Base-by-base conservation (phyloP, 345 rosid species). In the Clausena lansium region DNA sequence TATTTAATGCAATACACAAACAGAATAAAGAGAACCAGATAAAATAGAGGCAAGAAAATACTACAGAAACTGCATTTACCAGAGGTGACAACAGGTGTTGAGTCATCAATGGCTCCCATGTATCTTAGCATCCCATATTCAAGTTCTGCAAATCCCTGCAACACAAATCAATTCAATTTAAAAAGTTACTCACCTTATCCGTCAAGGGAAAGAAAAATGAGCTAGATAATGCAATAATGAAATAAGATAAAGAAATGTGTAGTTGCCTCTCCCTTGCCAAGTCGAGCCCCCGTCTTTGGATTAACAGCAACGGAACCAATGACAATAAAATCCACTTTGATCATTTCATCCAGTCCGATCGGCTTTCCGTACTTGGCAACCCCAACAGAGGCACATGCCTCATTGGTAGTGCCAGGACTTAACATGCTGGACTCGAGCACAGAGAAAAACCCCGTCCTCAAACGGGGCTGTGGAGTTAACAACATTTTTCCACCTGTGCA, bases 101-200 rank as follows among this genome's bases (percentile, higher is more conserved):
- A 86, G 83, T 91, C 98, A 88, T 93, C 95, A 76, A 93, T 89
- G 35, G 95, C 98, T 74, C 96, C 97, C 98, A 95, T 89, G 73
- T 91, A 91, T 33, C 90, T 88, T 86, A 95, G 79, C 93, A 95
- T 93, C 80, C 98, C 97, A 88, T 90, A 91, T 79, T 95, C 98
- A n/a, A 95, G 97, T 69, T 94, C 97, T 6, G 98, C 98, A 82
- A 94, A 94, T 59, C 98, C 98, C 97, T 93, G 84, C 83, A 83
- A 33, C 78, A 70, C 79, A 79, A 67, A 38, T 60, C 27, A 75
- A 60, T n/a, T 52, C 57, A 17, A 52, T 5, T 19, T 19, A 4
- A 15, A 50, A 52, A 52, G 57, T 52, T 1, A 52, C 22, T 74
- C 41, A 36, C 58, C 47, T 71, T 54, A 28, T 55, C 19, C 25